These are phyloP conservation scores for Oldenlandia corymbosa DNA, from an alignment of 257 asterid genomes.

Conservation along the genomic window DNA sequence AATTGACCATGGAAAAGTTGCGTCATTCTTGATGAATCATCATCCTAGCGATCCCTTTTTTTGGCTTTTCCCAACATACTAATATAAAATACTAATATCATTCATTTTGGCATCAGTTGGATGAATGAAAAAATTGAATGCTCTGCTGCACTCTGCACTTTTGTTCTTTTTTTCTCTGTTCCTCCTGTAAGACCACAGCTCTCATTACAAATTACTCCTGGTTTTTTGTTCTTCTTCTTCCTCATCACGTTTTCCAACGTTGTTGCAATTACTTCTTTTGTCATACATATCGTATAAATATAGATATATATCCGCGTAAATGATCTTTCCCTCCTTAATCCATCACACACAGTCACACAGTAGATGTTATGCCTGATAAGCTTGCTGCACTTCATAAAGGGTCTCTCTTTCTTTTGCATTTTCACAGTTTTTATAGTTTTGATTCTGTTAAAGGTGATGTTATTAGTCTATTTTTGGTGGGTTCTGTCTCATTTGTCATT, in stretches of 20 bases:
- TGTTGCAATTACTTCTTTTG: not conserved
- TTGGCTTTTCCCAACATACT: not conserved
- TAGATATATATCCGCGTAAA: constrained; percentile 6
- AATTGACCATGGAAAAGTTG: not conserved
- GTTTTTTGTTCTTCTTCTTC: no score
- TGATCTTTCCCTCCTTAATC: not conserved
- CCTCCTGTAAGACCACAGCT: not conserved
- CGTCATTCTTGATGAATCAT: not conserved
- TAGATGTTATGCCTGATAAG: not conserved
- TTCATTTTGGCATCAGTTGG: no score
- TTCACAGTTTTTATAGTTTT: not conserved
- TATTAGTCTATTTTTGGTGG: not conserved
- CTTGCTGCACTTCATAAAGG: not conserved
- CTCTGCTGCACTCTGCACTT: no score
- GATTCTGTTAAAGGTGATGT: not conserved
- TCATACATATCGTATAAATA: not conserved
- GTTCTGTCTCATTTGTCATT: not conserved
- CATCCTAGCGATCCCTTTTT: no score
- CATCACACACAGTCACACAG: not conserved
- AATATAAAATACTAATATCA: constrained; percentile 5
- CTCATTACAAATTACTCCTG: no score
- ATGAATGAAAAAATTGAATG: no score
- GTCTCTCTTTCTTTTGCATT: not conserved
- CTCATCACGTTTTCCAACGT: not conserved
- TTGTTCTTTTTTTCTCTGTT: not conserved